A percentile compares a stretch with the other conserved stretches of the same genome.
phyloP scores from a whole-genome alignment of 176 grass and related monocot species.

The Musa acuminata region DNA sequence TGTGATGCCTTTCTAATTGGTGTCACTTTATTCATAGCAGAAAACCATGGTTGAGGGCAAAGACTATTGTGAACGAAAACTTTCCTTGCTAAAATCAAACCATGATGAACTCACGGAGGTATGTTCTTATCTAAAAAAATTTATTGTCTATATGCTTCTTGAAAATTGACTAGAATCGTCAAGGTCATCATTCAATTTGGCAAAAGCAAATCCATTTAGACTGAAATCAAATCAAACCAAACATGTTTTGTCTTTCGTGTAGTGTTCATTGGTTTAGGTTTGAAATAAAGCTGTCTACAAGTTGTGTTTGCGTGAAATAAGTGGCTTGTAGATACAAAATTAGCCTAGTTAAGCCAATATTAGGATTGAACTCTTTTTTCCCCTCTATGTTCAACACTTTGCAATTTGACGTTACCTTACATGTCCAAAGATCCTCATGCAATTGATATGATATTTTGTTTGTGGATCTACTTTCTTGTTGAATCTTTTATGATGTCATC shows the following conservation, averaged over 20 bases:
- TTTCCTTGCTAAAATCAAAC: slow-evolving; percentile 77
- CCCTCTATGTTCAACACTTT: no score
- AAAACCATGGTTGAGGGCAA: slow-evolving; percentile 90
- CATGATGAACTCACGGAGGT: slow-evolving; percentile 88
- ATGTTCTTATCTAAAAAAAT: slow-evolving; percentile 8
- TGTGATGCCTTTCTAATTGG: slow-evolving; percentile 9
- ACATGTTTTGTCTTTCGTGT: neutral
- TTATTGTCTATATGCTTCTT: neutral
- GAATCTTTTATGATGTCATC: no score
- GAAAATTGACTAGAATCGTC: neutral
- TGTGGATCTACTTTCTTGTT: no score
- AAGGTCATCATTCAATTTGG: neutral
- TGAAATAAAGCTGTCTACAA: no score
- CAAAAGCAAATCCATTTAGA: neutral
- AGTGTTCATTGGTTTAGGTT: neutral
- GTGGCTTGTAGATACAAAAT: no score
- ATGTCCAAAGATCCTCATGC: no score
- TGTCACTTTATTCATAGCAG: slow-evolving; percentile 22
- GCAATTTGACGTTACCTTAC: no score
- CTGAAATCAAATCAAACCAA: neutral
- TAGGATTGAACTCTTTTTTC: neutral
- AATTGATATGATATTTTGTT: no score
- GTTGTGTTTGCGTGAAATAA: no score
- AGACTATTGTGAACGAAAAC: slow-evolving; percentile 91
- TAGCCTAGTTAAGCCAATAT: neutral